Evolutionary conservation across 106 monocot genomes (phyloP).

Genomic region (Allium fistulosum): DNA sequence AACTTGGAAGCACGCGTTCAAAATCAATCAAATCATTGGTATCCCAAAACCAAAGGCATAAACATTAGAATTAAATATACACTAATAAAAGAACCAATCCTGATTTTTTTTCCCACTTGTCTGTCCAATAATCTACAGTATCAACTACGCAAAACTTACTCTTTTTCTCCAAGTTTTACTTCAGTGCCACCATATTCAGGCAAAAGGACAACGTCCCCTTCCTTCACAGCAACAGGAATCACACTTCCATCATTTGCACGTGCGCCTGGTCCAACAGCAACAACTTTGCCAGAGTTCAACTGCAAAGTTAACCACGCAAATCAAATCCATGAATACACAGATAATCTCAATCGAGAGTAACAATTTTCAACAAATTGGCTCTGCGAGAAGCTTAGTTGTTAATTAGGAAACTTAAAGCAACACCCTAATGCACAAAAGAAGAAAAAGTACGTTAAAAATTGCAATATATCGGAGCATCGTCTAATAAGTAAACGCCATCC

Average conservation of each 20-base stretch:
- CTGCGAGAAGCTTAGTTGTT: too few species aligned
- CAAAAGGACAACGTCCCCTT: constrained; percentile 85
- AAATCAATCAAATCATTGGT: too few species aligned
- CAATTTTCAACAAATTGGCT: not conserved
- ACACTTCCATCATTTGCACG: constrained; percentile 60
- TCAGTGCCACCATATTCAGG: constrained; percentile 94
- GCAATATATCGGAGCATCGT: too few species aligned
- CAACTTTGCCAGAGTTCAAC: constrained; percentile 87
- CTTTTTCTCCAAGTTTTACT: constrained; percentile 90
- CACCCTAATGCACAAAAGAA: too few species aligned
- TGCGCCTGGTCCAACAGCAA: constrained; percentile 77
- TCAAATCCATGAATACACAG: not conserved
- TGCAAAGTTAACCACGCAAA: not conserved
- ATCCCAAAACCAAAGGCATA: too few species aligned
- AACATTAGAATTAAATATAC: too few species aligned
- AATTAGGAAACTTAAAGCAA: too few species aligned
- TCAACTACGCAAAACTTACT: constrained; percentile 24
- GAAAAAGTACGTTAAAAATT: too few species aligned
- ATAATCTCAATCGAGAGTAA: not conserved
- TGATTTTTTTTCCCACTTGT: too few species aligned
- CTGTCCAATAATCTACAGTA: not conserved
- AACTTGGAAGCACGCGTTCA: too few species aligned
- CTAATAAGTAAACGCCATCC: too few species aligned
- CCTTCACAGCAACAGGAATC: constrained; percentile 64
- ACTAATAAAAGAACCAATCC: too few species aligned